Conservation (phyloP, 768 basidiomycete species). For the Mycena kentingensis region DNA sequence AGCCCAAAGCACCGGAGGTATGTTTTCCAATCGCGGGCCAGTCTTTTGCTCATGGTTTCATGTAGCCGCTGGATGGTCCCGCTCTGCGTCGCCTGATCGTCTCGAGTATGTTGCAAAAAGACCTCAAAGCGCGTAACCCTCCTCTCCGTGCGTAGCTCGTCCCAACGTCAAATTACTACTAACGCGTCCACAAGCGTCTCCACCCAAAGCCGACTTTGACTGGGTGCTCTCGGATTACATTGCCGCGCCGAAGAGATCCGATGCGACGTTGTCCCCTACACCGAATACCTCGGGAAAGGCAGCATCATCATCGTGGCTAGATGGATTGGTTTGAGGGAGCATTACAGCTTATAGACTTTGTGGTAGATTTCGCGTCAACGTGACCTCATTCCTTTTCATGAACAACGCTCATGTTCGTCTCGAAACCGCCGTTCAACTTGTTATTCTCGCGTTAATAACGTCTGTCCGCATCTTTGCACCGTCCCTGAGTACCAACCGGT, state of each 20-base stretch:
- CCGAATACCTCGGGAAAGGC: slow-evolving; percentile 27
- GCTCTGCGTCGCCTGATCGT: slow-evolving; percentile 69
- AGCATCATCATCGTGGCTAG: slow-evolving; percentile 17
- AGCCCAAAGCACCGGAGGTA: slow-evolving; percentile 44
- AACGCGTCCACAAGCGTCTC: slow-evolving; percentile 36
- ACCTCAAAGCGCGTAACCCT: slow-evolving; percentile 50
- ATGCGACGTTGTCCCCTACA: slow-evolving; percentile 18
- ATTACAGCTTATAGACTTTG: neutral
- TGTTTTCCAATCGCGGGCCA: slow-evolving; percentile 5
- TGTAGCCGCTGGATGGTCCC: slow-evolving; percentile 60
- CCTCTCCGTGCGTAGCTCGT: slow-evolving; percentile 38
- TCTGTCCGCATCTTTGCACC: neutral
- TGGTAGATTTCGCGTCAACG: neutral
- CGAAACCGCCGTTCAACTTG: neutral
- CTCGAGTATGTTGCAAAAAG: slow-evolving; percentile 55
- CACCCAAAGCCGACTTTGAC: slow-evolving; percentile 60
- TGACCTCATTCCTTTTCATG: neutral
- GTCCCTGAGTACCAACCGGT: neutral
- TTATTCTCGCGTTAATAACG: neutral
- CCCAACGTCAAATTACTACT: neutral
- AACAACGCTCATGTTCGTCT: neutral
- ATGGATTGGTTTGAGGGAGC: slow-evolving; percentile 17
- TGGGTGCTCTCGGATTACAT: slow-evolving; percentile 76
- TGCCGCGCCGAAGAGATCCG: slow-evolving; percentile 35
- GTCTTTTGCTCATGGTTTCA: neutral